Base-by-base conservation (phyloP, 306 rosid genomes). In the Spatholobus suberectus region DNA sequence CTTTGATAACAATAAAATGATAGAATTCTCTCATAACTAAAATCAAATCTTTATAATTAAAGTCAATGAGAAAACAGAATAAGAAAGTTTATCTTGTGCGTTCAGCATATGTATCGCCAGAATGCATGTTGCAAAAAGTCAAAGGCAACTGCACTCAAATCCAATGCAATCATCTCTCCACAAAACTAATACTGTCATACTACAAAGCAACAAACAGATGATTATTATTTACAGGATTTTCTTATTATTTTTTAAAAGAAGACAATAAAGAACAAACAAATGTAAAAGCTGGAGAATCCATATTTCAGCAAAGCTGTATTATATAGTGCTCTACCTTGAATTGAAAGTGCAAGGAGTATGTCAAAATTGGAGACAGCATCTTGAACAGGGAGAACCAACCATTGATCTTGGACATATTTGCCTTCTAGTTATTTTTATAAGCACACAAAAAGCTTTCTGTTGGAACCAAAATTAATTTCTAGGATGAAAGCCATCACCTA, bases 391-490 rank as follows among this genome's bases (percentile, higher is more conserved):
- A 44, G 72, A 79, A 49, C 54, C 52, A 80, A 63, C 8, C 81
- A 11, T 24, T 23, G 35, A 38, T 73, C 57, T 44, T 8, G 13
- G 38, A 68, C 18, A 23, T 9, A 43, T 55, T 17, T 44, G 49
- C 54, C 62, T 75, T 73, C 51, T 23, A 37, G 52, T 70, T 21
- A 71, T 71, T 63, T 40, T 47, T 76, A 75, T 58, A 54, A 74
- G 3, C 34, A 70, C 59, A 69, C 59, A 79, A 43, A 83, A 51
- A 73, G 40, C 43, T 68, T 82, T 43, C n/a, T n/a, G n/a, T n/a
- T n/a, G n/a, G n/a, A n/a, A n/a, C n/a, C n/a, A n/a, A n/a, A n/a
- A n/a, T n/a, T n/a, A n/a, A n/a, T n/a, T n/a, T n/a, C n/a, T n/a
- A n/a, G n/a, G n/a, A n/a, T n/a, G n/a, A n/a, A n/a, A n/a, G n/a